Percentiles rank a stretch among this genome's conserved stretches.
Evolutionary conservation across 805 yeast genomes (phyloP).

Genomic region (Wickerhamomyces sydowiorum): DNA sequence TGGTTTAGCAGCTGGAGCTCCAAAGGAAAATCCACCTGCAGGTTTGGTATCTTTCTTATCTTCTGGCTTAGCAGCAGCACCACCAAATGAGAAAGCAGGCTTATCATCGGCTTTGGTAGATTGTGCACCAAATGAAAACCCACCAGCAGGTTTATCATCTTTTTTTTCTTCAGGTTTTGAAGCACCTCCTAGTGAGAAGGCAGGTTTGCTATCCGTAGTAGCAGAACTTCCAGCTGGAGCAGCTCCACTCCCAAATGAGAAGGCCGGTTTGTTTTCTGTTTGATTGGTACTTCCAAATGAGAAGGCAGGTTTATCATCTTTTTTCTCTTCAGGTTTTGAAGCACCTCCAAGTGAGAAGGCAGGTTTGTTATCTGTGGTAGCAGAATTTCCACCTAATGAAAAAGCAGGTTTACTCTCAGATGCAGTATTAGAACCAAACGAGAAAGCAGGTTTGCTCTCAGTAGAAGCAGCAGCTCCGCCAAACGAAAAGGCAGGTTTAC

Average conservation of each 20-base stretch:
- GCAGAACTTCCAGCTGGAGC: constrained; percentile 2
- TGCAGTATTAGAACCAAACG: neutral
- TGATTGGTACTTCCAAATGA: constrained; percentile 1
- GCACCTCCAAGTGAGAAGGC: constrained; percentile 19
- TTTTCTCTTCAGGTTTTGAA: constrained; percentile 1
- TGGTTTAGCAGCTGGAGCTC: constrained; percentile 5
- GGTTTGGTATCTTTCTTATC: constrained; percentile 10
- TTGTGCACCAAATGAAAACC: constrained; percentile 15
- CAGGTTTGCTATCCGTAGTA: constrained; percentile 4
- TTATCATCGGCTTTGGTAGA: constrained; percentile 8
- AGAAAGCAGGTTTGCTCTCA: neutral
- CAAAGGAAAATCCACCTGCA: constrained; percentile 14
- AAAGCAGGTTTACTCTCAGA: constrained; percentile 9
- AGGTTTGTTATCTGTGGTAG: constrained; percentile 7
- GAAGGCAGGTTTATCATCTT: constrained; percentile 6
- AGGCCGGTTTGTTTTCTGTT: constrained; percentile 6
- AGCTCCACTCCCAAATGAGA: constrained; percentile 23
- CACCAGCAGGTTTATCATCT: constrained; percentile 1
- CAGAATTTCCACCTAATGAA: constrained; percentile 23
- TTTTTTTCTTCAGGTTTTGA: neutral
- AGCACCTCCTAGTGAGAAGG: constrained; percentile 18
- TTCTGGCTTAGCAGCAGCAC: constrained; percentile 1
- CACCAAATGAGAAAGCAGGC: constrained; percentile 7
- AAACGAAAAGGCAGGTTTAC: constrained; percentile 10
- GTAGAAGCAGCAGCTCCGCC: too few species aligned